Conservation (phyloP, 1,139 yeast genomes). For the Sugiyamaella xylanicola region DNA sequence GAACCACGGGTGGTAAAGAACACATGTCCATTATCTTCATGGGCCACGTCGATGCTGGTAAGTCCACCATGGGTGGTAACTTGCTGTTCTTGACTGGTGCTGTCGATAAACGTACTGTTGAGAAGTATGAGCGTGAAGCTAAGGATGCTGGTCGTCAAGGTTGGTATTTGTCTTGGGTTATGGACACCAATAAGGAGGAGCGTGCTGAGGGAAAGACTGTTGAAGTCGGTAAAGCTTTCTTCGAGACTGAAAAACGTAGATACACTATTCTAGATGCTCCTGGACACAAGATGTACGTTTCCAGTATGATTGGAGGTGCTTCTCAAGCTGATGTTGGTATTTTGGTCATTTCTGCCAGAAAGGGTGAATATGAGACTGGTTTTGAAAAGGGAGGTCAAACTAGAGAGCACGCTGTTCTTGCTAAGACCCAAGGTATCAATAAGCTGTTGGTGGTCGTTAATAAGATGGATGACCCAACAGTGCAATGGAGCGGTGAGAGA, state of each 20-base stretch:
- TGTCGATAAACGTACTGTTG: slow-evolving; percentile 98
- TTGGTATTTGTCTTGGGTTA: slow-evolving; percentile 98
- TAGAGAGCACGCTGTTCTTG: slow-evolving; percentile 96
- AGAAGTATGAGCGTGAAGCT: slow-evolving; percentile 96
- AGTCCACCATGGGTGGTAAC: slow-evolving; percentile 99
- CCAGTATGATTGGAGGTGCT: slow-evolving; percentile 99
- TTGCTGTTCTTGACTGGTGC: slow-evolving; percentile 90
- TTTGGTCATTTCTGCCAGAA: slow-evolving; percentile 94
- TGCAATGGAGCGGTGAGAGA: slow-evolving; percentile 92
- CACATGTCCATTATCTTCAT: slow-evolving; percentile 94
- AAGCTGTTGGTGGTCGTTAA: slow-evolving; percentile 90
- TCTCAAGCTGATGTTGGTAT: slow-evolving; percentile 99
- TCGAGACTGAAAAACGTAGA: slow-evolving; percentile 96
- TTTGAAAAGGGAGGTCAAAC: slow-evolving; percentile 99
- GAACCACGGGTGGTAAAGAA: slow-evolving; percentile 72
- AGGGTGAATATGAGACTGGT: slow-evolving; percentile 99
- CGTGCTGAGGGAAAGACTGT: slow-evolving; percentile 98
- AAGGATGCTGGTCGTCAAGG: slow-evolving; percentile 99
- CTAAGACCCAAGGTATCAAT: slow-evolving; percentile 97
- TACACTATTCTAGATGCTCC: slow-evolving; percentile 98
- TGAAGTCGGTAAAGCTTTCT: slow-evolving; percentile 96
- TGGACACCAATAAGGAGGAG: slow-evolving; percentile 99
- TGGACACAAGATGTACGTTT: slow-evolving; percentile 97
- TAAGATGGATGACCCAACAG: slow-evolving; percentile 99
- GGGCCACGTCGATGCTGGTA: slow-evolving; percentile 99